phyloP scores from a whole-genome alignment of 2,329 filamentous ascomycete genomes.

The Fusarium circinatum region DNA sequence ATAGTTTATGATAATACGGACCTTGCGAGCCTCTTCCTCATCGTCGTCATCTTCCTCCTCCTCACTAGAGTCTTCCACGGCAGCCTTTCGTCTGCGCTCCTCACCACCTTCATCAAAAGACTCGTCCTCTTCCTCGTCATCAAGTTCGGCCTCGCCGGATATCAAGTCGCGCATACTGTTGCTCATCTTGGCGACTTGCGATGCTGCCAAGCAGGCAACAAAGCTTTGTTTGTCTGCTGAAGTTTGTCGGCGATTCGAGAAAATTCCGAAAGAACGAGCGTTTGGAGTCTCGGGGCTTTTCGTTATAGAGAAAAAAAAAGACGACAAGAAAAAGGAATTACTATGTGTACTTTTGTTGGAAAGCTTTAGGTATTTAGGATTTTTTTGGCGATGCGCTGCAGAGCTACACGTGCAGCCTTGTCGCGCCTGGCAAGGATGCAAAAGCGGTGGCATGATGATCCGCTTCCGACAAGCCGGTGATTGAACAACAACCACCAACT shows the following conservation, averaged over 20 bases:
- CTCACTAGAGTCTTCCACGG: slow-evolving; percentile 85
- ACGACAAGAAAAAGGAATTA: slow-evolving; percentile 19
- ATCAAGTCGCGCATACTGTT: slow-evolving; percentile 79
- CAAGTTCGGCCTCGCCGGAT: slow-evolving; percentile 85
- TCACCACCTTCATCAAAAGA: slow-evolving; percentile 82
- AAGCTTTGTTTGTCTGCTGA: slow-evolving; percentile 30
- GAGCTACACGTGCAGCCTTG: slow-evolving; percentile 45
- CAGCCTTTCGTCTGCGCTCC: slow-evolving; percentile 58
- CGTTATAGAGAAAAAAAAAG: not conserved
- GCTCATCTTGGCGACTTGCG: slow-evolving; percentile 63
- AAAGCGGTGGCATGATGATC: slow-evolving; percentile 30
- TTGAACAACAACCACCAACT: not conserved
- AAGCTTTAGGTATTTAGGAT: slow-evolving; percentile 33
- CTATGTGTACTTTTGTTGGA: slow-evolving; percentile 16
- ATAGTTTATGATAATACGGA: slow-evolving; percentile 53
- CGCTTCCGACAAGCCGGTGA: slow-evolving; percentile 7
- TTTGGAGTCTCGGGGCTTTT: not conserved
- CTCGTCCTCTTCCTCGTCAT: slow-evolving; percentile 86
- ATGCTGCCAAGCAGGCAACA: slow-evolving; percentile 43
- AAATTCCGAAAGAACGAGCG: not conserved
- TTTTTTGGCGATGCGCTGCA: slow-evolving; percentile 42
- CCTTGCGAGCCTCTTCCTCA: slow-evolving; percentile 82
- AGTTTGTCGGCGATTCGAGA: slow-evolving; percentile 17
- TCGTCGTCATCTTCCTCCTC: slow-evolving; percentile 95
- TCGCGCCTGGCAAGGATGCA: slow-evolving; percentile 39